Percentiles rank a stretch among this genome's conserved stretches.
Evolutionary conservation across 148 eudicot species (phyloP).

Genomic region (Chenopodium quinoa): DNA sequence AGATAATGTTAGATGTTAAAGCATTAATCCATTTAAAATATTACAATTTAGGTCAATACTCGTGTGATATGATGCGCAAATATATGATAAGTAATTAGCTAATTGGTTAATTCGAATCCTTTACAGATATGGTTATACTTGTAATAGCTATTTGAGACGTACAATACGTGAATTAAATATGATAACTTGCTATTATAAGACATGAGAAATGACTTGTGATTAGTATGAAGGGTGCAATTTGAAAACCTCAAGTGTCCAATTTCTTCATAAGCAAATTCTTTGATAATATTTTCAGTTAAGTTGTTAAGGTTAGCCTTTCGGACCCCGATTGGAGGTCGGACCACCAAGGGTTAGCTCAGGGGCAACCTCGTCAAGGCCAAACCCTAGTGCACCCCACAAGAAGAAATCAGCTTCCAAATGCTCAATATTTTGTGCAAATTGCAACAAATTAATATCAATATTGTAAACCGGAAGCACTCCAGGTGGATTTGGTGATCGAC

Average conservation of each 20-base stretch:
- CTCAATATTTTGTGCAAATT: conserved; percentile 66
- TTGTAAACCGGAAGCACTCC: conserved; percentile 36
- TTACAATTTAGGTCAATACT: too few species aligned
- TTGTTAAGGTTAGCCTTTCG: conserved; percentile 62
- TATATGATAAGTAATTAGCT: too few species aligned
- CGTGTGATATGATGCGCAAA: too few species aligned
- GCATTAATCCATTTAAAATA: neutral
- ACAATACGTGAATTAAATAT: too few species aligned
- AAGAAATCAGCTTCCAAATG: conserved; percentile 63
- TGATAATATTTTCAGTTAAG: conserved; percentile 30
- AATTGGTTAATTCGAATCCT: too few species aligned
- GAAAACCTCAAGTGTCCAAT: conserved; percentile 55
- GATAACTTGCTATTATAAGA: too few species aligned
- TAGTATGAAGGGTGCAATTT: too few species aligned
- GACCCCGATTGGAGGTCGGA: conserved; percentile 68
- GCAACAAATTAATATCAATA: conserved; percentile 41
- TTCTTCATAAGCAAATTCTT: conserved; percentile 62
- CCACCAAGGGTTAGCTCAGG: conserved; percentile 57
- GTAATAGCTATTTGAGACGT: too few species aligned
- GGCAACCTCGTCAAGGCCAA: conserved; percentile 59
- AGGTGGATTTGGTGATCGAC: conserved; percentile 35
- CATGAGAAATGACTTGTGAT: too few species aligned
- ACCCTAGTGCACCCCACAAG: conserved; percentile 55
- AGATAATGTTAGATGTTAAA: too few species aligned
- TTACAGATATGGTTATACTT: too few species aligned